A percentile compares a stretch with the other conserved stretches of the same genome.
Conservation (phyloP, 371 early-diverging fungal genomes). For the Haplosporangium sp. region DNA sequence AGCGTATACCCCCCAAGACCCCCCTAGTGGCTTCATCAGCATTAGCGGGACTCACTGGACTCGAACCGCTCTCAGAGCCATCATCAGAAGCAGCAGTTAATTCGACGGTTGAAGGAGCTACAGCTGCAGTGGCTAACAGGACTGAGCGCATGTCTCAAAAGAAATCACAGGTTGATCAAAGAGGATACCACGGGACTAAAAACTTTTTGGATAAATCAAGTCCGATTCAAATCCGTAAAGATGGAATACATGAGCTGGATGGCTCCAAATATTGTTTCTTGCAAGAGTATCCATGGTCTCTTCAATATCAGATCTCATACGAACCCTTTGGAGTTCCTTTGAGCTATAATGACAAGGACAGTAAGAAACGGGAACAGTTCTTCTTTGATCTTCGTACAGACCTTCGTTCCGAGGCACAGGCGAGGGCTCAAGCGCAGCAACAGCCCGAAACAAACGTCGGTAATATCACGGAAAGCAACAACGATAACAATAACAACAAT, state of each 20-base stretch:
- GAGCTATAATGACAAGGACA: neutral
- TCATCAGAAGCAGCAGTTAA: neutral
- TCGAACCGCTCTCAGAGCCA: neutral
- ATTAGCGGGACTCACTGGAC: neutral
- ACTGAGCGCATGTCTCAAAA: neutral
- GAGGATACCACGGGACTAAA: conserved; percentile 26
- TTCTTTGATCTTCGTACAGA: conserved; percentile 18
- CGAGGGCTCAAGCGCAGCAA: neutral
- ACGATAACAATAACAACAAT: neutral
- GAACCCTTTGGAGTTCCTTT: conserved; percentile 5
- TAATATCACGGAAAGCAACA: neutral
- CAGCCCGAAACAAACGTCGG: neutral
- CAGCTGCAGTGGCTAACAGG: neutral
- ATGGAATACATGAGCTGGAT: conserved; percentile 21
- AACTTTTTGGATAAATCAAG: conserved; percentile 49
- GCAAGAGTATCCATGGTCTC: conserved; percentile 41
- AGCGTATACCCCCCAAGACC: neutral
- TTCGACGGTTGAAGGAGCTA: neutral
- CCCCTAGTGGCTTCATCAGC: neutral
- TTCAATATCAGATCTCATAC: conserved; percentile 29
- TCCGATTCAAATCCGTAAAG: conserved; percentile 28
- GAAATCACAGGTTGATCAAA: conserved; percentile 10
- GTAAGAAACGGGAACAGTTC: conserved; percentile 10
- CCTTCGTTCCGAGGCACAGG: neutral
- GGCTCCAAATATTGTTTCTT: conserved; percentile 34